Percentiles rank a stretch among this genome's conserved stretches.
These are phyloP conservation scores for Boletales sp. DNA, from an alignment of 768 basidiomycete species.

Conservation along the genomic window DNA sequence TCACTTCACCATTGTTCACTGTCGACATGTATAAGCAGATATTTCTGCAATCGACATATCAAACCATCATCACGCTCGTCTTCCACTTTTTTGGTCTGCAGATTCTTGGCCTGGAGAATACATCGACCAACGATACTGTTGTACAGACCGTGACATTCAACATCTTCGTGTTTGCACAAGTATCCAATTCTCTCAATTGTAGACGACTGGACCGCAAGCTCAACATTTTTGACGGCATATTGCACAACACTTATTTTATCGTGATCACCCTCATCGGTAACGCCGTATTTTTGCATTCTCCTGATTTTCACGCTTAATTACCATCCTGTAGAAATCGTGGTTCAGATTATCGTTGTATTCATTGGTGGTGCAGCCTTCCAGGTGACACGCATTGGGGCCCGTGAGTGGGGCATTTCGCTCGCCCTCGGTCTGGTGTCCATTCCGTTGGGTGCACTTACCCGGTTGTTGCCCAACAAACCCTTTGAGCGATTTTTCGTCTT, in stretches of 20 bases:
- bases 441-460: slow-evolving; percentile 80
- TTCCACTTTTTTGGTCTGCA: slow-evolving; percentile 81
- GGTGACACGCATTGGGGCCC: slow-evolving; percentile 71
- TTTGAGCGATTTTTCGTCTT: slow-evolving; percentile 61
- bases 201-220: slow-evolving; percentile 79
- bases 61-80: slow-evolving; percentile 75
- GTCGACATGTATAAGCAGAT: slow-evolving; percentile 98
- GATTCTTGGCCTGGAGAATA: slow-evolving; percentile 61
- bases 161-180: slow-evolving; percentile 96
- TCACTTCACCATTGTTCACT: slow-evolving; percentile 83
- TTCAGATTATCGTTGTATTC: slow-evolving; percentile 87
- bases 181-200: slow-evolving; percentile 93
- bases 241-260: slow-evolving; percentile 80
- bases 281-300: slow-evolving; percentile 16
- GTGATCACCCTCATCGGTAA: slow-evolving; percentile 79
- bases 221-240: slow-evolving; percentile 86
- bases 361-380: slow-evolving; percentile 91
- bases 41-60: slow-evolving; percentile 82
- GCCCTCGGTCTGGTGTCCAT: slow-evolving; percentile 84
- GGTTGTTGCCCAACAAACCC: slow-evolving; percentile 75
- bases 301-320: slow-evolving; percentile 4
- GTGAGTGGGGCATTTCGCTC: slow-evolving; percentile 92
- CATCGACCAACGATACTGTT: slow-evolving; percentile 35
- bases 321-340: slow-evolving; percentile 63
- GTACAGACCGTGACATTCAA: slow-evolving; percentile 94